Base-by-base conservation (phyloP, 352 stramenopile species). In the Globisporangium heterothallicum region DNA sequence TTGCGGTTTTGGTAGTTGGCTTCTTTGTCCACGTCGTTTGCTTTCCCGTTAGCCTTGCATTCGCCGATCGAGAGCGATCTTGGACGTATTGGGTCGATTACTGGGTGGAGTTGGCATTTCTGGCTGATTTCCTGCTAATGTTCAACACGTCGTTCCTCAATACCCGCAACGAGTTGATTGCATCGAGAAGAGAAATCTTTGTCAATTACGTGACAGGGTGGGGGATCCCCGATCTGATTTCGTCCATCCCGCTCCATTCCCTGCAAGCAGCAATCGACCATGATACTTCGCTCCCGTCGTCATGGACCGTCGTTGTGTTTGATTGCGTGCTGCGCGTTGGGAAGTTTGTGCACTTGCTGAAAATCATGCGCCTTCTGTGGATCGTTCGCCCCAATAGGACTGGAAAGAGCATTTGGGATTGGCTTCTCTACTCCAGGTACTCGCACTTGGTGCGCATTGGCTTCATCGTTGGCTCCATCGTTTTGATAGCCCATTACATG, bases 401-500 rank as follows among this genome's bases (percentile, higher is more conserved):
- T 2, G 21, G 40, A 3, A n/a, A 34, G 5, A 52, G 30, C 22
- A 35, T 63, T 30, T 44, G 48, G 8, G 27, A 26, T 21, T 67
- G 50, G 63, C 43, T 72, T 19, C 18, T 59, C 21, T 76, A 65
- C 49, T 70, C 56, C 2, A 56, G 61, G 6, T 59, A 61, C 48
- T 58, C 42, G 10, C 56, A 72, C 41, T 21, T 65, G 1, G 48
- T 81, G 24, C 56, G 63, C 4, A 68, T 83, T 19, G 53, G 53
- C 36, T 50, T 57, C 1, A 56, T 78, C 24, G 40, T 84, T 1
- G 29, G 40, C 9, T 21, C 71, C 14, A 34, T 83, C 1, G 35
- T 85, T 7, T 58, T 62, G 9, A 71, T 72, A 12, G 58, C 63
- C 1, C 74, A 83, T 48, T 68, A 78, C 32, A 70, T 74, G 12